phyloP scores from a whole-genome alignment of 305 asterid genomes.

The Solanum aculeatissimum region DNA sequence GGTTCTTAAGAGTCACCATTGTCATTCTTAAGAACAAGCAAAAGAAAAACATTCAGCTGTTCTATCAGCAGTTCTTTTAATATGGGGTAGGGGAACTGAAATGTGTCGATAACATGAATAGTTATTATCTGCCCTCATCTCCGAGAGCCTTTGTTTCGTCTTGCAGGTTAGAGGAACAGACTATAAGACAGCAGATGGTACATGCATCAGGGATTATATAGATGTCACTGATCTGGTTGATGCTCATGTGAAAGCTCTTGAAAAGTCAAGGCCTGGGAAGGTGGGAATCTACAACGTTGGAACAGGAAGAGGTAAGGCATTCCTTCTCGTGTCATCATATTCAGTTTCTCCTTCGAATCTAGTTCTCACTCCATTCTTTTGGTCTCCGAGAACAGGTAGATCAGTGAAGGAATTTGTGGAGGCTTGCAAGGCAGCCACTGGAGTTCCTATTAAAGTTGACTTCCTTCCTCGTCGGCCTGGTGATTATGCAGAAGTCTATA shows the following conservation, averaged over 20 bases:
- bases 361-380: background rate
- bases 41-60: background rate
- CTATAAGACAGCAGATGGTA: conserved; percentile 71
- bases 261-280: conserved; percentile 52
- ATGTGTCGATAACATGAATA: background rate
- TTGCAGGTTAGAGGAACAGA: conserved; percentile 85
- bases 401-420: conserved; percentile 92
- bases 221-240: conserved; percentile 87
- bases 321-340: background rate
- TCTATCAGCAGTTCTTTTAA: background rate
- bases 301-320: conserved; percentile 57
- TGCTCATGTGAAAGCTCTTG: conserved; percentile 90
- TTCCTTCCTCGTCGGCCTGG: conserved; percentile 90
- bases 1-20: background rate
- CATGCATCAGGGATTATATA: conserved; percentile 83
- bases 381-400: conserved; percentile 42
- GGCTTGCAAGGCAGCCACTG: conserved; percentile 89
- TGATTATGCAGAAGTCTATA: conserved; percentile 88
- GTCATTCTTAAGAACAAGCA: background rate
- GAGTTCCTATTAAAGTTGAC: conserved; percentile 63
- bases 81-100: background rate
- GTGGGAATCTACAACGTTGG: conserved; percentile 86
- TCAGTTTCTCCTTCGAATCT: background rate
- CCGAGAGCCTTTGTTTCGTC: background rate
- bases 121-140: background rate